Percentiles rank a stretch among this genome's conserved stretches.
Evolutionary conservation across 140 eudicot species (phyloP).

Genomic region (Anethum foeniculum): DNA sequence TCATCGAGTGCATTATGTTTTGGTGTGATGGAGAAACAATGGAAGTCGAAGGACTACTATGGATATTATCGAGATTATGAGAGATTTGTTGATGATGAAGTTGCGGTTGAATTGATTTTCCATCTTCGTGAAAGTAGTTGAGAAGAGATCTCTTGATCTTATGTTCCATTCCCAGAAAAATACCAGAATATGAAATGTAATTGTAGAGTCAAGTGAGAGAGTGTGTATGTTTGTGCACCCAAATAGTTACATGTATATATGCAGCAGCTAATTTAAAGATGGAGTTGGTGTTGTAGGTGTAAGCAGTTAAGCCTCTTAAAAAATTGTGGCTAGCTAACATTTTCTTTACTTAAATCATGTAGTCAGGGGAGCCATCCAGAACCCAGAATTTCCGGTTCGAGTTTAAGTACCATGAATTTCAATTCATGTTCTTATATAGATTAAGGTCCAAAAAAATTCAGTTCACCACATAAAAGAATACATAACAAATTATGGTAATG

Average conservation of each 20-base stretch:
- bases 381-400: not conserved
- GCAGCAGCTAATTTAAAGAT: not conserved
- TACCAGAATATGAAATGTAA: not conserved
- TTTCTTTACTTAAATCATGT: not conserved
- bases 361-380: not conserved
- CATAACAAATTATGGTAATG: too few species aligned
- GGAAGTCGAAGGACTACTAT: constrained; percentile 11
- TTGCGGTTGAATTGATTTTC: not conserved
- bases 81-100: not conserved
- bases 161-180: not conserved
- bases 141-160: constrained; percentile 4
- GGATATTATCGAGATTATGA: not conserved
- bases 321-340: not conserved
- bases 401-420: not conserved
- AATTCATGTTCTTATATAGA: not conserved
- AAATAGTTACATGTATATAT: not conserved
- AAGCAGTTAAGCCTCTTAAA: not conserved
- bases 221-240: not conserved
- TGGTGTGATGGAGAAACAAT: constrained; percentile 8
- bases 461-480: too few species aligned
- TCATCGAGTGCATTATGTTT: constrained; percentile 9
- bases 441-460: too few species aligned
- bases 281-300: constrained; percentile 1
- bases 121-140: not conserved
- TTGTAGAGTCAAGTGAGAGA: not conserved